Evolutionary conservation across 305 asterid species (phyloP).

Genomic region (Withania somnifera): DNA sequence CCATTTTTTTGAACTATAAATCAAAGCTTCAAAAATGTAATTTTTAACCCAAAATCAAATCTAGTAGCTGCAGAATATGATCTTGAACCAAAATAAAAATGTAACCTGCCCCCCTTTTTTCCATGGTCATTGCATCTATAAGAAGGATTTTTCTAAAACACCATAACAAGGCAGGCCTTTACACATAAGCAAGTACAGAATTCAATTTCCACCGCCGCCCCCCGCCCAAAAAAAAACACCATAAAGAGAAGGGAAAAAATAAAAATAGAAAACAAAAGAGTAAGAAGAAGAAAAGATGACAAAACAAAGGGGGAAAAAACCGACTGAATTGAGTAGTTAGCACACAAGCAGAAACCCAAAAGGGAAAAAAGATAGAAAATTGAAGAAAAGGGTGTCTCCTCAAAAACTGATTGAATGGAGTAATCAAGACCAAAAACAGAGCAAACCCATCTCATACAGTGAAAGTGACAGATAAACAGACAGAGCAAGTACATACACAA

Average conservation of each 20-base stretch:
- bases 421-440: neutral
- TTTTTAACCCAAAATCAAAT: neutral
- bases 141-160: too few species aligned
- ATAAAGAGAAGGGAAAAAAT: neutral
- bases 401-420: neutral
- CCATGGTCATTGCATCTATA: too few species aligned
- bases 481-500: neutral
- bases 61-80: neutral
- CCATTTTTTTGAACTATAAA: neutral
- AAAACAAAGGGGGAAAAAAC: neutral
- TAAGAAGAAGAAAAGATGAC: neutral
- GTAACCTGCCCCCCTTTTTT: neutral
- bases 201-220: too few species aligned
- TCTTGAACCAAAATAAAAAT: neutral
- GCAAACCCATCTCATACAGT: neutral
- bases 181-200: too few species aligned
- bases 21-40: neutral
- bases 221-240: neutral
- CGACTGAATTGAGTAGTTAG: neutral
- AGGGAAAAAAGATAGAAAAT: neutral
- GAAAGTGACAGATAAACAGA: neutral
- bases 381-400: neutral
- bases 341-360: slow-evolving; percentile 1
- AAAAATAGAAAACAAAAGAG: neutral
- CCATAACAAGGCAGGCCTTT: too few species aligned